Evolutionary conservation across 2,329 filamentous ascomycete species (phyloP).

Genomic region (Lasiodiplodia hormozganensis): DNA sequence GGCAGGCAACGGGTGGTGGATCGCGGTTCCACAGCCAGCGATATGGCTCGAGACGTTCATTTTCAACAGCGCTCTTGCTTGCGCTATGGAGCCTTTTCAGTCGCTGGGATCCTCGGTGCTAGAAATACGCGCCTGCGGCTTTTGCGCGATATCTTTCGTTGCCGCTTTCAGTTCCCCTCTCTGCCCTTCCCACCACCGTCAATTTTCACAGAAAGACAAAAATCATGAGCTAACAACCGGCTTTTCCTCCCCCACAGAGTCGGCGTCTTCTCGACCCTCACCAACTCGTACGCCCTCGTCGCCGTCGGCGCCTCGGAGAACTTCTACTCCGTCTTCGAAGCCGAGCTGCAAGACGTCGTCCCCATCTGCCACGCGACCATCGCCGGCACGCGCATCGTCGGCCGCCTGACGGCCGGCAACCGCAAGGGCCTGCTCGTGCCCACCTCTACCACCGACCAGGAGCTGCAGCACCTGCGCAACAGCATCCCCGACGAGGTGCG

Average conservation of each 20-base stretch:
- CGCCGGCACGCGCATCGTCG: constrained; percentile 94
- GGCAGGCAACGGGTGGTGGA: not conserved
- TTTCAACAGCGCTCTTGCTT: not conserved
- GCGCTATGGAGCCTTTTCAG: not conserved
- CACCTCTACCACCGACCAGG: constrained; percentile 95
- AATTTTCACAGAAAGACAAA: not conserved
- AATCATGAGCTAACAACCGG: not conserved
- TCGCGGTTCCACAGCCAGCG: not conserved
- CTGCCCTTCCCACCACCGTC: not conserved
- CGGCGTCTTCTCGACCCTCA: constrained; percentile 95
- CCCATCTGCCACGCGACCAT: constrained; percentile 97
- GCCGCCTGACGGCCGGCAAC: constrained; percentile 94
- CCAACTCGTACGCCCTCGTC: constrained; percentile 95
- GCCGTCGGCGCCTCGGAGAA: constrained; percentile 96
- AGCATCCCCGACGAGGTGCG: constrained; percentile 89
- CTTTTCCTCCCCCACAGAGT: constrained; percentile 65
- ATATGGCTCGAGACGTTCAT: not conserved
- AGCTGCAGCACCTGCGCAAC: constrained; percentile 96
- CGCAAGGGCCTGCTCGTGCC: constrained; percentile 95
- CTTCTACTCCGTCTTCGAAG: constrained; percentile 99
- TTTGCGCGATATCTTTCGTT: not conserved
- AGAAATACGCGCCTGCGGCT: not conserved
- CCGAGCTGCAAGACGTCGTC: constrained; percentile 95
- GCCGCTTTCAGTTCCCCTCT: not conserved
- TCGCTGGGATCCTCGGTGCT: not conserved